phyloP scores from a whole-genome alignment of 2,329 filamentous ascomycete species.

The Neonectria neomacrospora region DNA sequence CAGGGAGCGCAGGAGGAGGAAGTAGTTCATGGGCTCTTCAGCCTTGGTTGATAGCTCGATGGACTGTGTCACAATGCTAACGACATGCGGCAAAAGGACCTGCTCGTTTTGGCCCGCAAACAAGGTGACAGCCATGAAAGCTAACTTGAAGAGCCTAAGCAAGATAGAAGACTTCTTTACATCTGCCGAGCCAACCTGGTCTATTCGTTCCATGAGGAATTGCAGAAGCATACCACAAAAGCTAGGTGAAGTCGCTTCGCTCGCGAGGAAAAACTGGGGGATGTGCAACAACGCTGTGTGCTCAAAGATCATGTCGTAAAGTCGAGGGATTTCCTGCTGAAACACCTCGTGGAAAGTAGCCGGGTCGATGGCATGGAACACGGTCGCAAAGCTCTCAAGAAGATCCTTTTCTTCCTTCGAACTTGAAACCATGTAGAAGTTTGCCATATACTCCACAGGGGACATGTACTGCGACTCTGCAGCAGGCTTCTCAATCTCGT shows the following conservation, averaged over 20 bases:
- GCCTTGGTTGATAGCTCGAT: conserved; percentile 96
- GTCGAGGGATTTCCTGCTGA: conserved; percentile 93
- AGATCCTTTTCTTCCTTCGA: conserved; percentile 97
- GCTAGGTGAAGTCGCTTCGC: conserved; percentile 94
- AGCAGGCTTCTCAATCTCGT: conserved; percentile 84
- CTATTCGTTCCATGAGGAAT: conserved; percentile 96
- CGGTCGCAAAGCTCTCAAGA: conserved; percentile 95
- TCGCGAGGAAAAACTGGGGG: conserved; percentile 98
- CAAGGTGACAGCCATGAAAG: conserved; percentile 98
- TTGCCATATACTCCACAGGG: conserved; percentile 91
- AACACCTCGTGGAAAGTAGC: conserved; percentile 99
- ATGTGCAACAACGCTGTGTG: conserved; percentile 94
- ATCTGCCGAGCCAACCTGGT: conserved; percentile 92
- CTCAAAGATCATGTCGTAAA: conserved; percentile 98
- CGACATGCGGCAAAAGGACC: conserved; percentile 93
- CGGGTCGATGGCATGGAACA: conserved; percentile 98
- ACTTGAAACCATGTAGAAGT: conserved; percentile 93
- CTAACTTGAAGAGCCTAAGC: conserved; percentile 93
- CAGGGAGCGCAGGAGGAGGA: conserved; percentile 88
- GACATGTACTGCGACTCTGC: conserved; percentile 80
- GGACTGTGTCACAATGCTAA: conserved; percentile 96
- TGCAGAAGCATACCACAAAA: conserved; percentile 98
- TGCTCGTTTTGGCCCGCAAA: conserved; percentile 96
- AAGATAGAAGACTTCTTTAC: conserved; percentile 93
- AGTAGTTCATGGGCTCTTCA: conserved; percentile 99